phyloP scores from a whole-genome alignment of 768 basidiomycete species.

The Boletus coccyginus region DNA sequence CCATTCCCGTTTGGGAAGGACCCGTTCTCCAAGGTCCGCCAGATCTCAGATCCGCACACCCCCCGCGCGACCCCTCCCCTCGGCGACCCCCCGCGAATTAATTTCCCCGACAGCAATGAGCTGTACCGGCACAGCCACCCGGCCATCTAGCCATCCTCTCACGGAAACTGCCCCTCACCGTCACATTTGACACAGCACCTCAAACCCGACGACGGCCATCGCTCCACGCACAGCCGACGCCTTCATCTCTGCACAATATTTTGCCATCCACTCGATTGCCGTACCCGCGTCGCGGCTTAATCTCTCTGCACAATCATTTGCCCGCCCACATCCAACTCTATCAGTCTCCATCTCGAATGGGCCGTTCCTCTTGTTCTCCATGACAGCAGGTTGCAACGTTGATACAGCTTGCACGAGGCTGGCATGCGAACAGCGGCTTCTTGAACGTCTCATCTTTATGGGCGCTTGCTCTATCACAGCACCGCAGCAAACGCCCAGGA shows the following conservation, averaged over 20 bases:
- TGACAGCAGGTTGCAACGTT: background rate
- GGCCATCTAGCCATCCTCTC: too few relatives aligned
- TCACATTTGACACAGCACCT: background rate
- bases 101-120: background rate
- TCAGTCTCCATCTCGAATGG: too few relatives aligned
- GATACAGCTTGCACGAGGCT: background rate
- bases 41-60: conserved; percentile 15
- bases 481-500: background rate
- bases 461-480: background rate
- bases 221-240: too few relatives aligned
- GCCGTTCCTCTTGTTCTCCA: too few relatives aligned
- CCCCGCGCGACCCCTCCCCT: conserved; percentile 6
- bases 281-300: too few relatives aligned
- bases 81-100: too few relatives aligned
- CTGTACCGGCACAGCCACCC: background rate
- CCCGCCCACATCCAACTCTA: too few relatives aligned
- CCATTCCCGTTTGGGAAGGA: background rate
- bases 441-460: background rate
- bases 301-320: too few relatives aligned
- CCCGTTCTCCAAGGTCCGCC: background rate
- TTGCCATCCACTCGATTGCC: background rate
- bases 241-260: too few relatives aligned
- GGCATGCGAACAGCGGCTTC: background rate
- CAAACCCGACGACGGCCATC: too few relatives aligned
- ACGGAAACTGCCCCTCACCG: background rate